Evolutionary conservation across 2,329 filamentous ascomycete genomes (phyloP).

Genomic region (Celoporthe dispersa): DNA sequence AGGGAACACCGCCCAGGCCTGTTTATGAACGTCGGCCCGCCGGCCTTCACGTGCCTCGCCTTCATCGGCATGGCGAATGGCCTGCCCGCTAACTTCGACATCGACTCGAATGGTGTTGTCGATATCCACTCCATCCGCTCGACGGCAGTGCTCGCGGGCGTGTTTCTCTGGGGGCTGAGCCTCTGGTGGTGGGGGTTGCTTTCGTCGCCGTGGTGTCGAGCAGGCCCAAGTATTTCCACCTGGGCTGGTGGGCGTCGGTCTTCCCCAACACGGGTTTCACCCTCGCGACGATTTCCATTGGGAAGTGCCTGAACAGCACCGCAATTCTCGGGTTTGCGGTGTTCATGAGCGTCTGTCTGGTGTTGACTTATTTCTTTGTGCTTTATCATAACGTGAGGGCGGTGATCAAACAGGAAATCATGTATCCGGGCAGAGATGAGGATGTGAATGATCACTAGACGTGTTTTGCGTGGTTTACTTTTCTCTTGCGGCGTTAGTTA

Average conservation of each 20-base stretch:
- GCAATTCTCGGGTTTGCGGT: conserved; percentile 53
- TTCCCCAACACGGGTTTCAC: conserved; percentile 67
- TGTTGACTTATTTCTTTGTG: conserved; percentile 48
- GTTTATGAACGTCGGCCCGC: conserved; percentile 78
- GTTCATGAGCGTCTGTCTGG: conserved; percentile 53
- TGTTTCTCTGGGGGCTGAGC: conserved; percentile 41
- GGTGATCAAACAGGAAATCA: conserved; percentile 56
- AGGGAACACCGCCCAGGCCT: conserved; percentile 70
- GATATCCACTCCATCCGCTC: conserved; percentile 50
- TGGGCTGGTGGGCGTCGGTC: conserved; percentile 68
- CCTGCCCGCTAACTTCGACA: conserved; percentile 53
- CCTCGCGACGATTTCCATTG: conserved; percentile 59
- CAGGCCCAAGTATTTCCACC: conserved; percentile 57
- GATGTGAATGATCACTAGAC: conserved; percentile 53
- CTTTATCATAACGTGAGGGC: conserved; percentile 51
- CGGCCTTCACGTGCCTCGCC: conserved; percentile 72
- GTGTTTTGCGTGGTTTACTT: background rate
- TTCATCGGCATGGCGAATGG: conserved; percentile 69
- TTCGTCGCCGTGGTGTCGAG: conserved; percentile 50
- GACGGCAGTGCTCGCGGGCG: conserved; percentile 50
- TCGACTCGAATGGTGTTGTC: conserved; percentile 47
- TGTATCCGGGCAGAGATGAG: conserved; percentile 60
- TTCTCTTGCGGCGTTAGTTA: conserved; percentile 3
- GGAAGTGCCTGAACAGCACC: conserved; percentile 50
- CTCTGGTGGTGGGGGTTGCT: conserved; percentile 57